Conservation (phyloP, 2,329 filamentous ascomycete genomes). For the Aotearoamyces nothofagi region DNA sequence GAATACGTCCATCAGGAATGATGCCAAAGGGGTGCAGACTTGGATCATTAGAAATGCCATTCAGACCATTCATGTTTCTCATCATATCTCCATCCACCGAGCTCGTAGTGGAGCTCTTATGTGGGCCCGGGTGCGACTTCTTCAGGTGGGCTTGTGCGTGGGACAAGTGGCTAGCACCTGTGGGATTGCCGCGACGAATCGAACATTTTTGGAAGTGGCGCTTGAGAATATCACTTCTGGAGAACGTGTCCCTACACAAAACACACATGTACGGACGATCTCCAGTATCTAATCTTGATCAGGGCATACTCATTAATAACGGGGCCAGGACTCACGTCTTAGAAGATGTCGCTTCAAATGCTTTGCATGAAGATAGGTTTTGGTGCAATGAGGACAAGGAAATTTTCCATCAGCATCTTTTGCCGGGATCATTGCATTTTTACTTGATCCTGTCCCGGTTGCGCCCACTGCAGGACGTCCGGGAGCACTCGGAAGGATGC, state of each 20-base stretch:
- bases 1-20: constrained; percentile 25
- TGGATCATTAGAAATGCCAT: constrained; percentile 39
- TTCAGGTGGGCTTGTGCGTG: constrained; percentile 83
- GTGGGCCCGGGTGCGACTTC: constrained; percentile 45
- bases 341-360: constrained; percentile 93
- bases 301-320: not conserved
- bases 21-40: constrained; percentile 43
- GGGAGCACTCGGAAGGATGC: constrained; percentile 81
- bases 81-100: constrained; percentile 36
- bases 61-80: constrained; percentile 46
- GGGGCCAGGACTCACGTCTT: constrained; percentile 56
- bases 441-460: constrained; percentile 50
- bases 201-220: constrained; percentile 99
- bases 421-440: constrained; percentile 73
- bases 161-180: constrained; percentile 84
- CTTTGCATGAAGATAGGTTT: constrained; percentile 95
- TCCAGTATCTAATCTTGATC: constrained; percentile 58
- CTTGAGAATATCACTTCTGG: constrained; percentile 93
- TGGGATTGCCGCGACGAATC: constrained; percentile 87
- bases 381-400: constrained; percentile 93
- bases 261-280: constrained; percentile 98
- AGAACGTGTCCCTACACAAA: constrained; percentile 95
- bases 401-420: constrained; percentile 98
- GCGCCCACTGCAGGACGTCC: constrained; percentile 67
- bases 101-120: constrained; percentile 35